These are phyloP conservation scores for Ammopiptanthus mongolicus DNA, from an alignment of 306 rosid genomes.

Conservation along the genomic window DNA sequence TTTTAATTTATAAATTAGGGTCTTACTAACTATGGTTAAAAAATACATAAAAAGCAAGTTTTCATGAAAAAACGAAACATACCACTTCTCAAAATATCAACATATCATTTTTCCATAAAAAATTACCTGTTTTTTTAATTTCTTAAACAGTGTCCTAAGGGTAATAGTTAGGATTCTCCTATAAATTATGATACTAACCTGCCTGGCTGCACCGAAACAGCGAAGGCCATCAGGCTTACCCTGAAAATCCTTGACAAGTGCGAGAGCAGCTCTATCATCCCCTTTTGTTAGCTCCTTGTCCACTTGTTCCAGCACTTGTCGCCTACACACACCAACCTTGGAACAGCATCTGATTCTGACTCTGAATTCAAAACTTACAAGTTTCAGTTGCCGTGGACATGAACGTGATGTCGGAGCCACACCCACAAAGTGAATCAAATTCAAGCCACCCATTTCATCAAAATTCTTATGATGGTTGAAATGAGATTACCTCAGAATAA, in stretches of 20 bases:
- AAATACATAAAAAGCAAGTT: too few species aligned
- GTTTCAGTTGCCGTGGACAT: slow-evolving; percentile 22
- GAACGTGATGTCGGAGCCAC: slow-evolving; percentile 19
- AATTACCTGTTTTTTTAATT: too few species aligned
- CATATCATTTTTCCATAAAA: too few species aligned
- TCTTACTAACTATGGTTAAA: too few species aligned
- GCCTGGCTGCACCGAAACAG: slow-evolving; percentile 83
- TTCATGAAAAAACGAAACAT: too few species aligned
- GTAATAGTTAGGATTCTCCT: too few species aligned
- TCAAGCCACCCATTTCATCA: slow-evolving; percentile 35
- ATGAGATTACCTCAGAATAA: not conserved
- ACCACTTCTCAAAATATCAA: too few species aligned
- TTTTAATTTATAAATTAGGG: not conserved
- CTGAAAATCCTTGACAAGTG: slow-evolving; percentile 60
- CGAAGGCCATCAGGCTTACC: slow-evolving; percentile 69
- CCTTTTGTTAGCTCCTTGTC: slow-evolving; percentile 62
- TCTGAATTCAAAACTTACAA: not conserved
- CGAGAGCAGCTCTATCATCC: slow-evolving; percentile 67
- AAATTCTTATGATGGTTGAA: not conserved
- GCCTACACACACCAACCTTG: slow-evolving; percentile 40
- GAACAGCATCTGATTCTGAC: slow-evolving; percentile 40
- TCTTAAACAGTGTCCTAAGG: too few species aligned
- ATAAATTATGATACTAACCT: slow-evolving; percentile 32
- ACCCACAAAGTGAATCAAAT: slow-evolving; percentile 37
- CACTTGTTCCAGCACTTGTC: slow-evolving; percentile 51